A percentile compares a stretch with the other conserved stretches of the same genome.
Conservation (phyloP, 2,329 filamentous ascomycete genomes). For the Lecanoromycetidae sp. region DNA sequence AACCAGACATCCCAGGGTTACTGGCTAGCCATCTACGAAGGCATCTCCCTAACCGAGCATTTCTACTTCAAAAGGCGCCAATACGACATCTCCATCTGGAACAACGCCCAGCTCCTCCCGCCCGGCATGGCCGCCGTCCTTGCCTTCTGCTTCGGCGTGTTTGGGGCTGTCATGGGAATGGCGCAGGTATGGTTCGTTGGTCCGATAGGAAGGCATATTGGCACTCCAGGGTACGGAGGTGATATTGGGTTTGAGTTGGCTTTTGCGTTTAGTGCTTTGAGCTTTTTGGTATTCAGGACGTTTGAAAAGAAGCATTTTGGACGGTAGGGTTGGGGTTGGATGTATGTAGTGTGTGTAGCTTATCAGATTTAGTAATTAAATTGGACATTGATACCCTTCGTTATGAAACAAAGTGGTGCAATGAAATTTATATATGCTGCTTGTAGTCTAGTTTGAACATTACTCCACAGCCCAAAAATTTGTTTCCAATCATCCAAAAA, state of each 20-base stretch:
- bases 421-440: no score
- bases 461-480: no score
- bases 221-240: conserved; percentile 35
- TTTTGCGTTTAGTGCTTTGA: conserved; percentile 46
- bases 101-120: conserved; percentile 46
- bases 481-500: no score
- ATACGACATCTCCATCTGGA: conserved; percentile 49
- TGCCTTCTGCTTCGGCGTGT: conserved; percentile 52
- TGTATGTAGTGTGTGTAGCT: no score
- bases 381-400: not conserved
- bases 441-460: no score
- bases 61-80: conserved; percentile 53
- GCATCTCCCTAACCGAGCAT: conserved; percentile 53
- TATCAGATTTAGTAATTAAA: not conserved
- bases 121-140: conserved; percentile 50
- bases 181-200: conserved; percentile 57
- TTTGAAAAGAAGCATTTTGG: conserved; percentile 33
- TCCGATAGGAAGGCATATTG: conserved; percentile 50
- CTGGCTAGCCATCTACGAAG: conserved; percentile 64
- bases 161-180: conserved; percentile 59
- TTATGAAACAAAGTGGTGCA: no score
- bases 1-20: conserved; percentile 40
- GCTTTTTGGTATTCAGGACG: conserved; percentile 41
- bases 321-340: not conserved
- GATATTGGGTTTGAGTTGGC: conserved; percentile 55